Percentiles rank a stretch among this genome's conserved stretches.
Conservation (phyloP, 495 filamentous ascomycete genomes). For the Aspergillus nanangensis region DNA sequence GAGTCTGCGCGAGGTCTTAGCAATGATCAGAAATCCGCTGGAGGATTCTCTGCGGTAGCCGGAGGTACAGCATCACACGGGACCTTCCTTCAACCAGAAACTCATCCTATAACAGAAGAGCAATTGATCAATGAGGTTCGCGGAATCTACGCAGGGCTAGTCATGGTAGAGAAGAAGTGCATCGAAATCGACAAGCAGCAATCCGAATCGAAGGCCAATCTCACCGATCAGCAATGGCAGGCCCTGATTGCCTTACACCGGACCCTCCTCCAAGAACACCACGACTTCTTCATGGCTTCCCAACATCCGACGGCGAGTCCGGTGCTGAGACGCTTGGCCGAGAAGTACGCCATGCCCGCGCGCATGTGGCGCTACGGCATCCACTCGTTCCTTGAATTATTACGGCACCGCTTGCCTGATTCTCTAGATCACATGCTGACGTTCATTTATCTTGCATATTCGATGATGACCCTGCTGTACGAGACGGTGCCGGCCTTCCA, state of each 20-base stretch:
- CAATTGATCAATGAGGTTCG: conserved; percentile 65
- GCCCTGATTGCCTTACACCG: conserved; percentile 67
- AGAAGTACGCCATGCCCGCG: conserved; percentile 75
- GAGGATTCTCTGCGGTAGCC: conserved; percentile 7
- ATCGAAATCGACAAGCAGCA: conserved; percentile 66
- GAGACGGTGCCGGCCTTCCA: conserved; percentile 73
- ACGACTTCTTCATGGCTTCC: conserved; percentile 76
- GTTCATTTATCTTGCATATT: conserved; percentile 78
- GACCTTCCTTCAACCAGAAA: conserved; percentile 54
- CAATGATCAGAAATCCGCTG: conserved; percentile 11
- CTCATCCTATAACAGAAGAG: conserved; percentile 67
- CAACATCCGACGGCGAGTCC: conserved; percentile 67
- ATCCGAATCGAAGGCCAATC: conserved; percentile 31
- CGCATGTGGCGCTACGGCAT: conserved; percentile 86
- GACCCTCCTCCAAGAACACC: conserved; percentile 70
- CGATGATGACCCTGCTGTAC: conserved; percentile 72
- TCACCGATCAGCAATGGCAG: conserved; percentile 66
- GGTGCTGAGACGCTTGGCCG: conserved; percentile 52
- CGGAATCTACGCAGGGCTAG: conserved; percentile 69
- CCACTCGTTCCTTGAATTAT: conserved; percentile 69
- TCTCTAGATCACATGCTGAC: conserved; percentile 75
- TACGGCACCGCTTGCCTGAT: conserved; percentile 63
- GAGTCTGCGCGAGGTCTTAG: conserved; percentile 12
- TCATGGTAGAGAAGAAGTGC: conserved; percentile 78
- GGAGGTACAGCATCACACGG: conserved; percentile 38